A percentile compares a stretch with the other conserved stretches of the same genome.
Evolutionary conservation across 176 grass and related monocot species (phyloP).

Genomic region (Poa annua): DNA sequence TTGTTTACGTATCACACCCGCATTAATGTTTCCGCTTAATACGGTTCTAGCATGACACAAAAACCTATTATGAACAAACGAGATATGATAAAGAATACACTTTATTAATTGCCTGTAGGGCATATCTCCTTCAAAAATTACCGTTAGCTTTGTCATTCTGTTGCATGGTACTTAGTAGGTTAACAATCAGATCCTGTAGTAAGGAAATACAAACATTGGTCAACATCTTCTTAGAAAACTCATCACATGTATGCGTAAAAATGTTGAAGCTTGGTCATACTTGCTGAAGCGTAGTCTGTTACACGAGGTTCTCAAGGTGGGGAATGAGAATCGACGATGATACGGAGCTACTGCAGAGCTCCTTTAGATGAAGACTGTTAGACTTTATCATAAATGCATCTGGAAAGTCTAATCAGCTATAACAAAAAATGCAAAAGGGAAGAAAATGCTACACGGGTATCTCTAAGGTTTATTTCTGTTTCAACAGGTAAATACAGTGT

Average conservation of each 20-base stretch:
- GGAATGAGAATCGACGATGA: slow-evolving; percentile 84
- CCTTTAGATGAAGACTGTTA: slow-evolving; percentile 64
- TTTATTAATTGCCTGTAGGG: no score
- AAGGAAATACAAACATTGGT: slow-evolving; percentile 38
- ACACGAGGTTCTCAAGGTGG: slow-evolving; percentile 95
- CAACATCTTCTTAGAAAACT: slow-evolving; percentile 37
- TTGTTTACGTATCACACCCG: no score
- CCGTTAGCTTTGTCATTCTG: slow-evolving; percentile 79
- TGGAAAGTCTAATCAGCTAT: slow-evolving; percentile 13
- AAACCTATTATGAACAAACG: no score
- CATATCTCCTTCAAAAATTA: no score
- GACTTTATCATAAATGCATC: slow-evolving; percentile 49
- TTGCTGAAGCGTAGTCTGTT: slow-evolving; percentile 95
- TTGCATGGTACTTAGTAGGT: slow-evolving; percentile 82
- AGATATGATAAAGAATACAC: no score
- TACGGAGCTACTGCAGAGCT: slow-evolving; percentile 72
- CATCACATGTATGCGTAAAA: slow-evolving; percentile 29
- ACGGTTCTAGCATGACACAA: no score
- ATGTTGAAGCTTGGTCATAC: slow-evolving; percentile 47
- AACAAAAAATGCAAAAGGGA: slow-evolving; percentile 14
- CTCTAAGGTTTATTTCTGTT: background rate
- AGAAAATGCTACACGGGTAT: background rate
- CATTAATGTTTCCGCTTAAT: no score
- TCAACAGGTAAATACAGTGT: slow-evolving; percentile 5
- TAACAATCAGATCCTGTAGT: slow-evolving; percentile 89